Evolutionary conservation across 1,284 basidiomycete species (phyloP).

Genomic region (Apiotrichum siamense): DNA sequence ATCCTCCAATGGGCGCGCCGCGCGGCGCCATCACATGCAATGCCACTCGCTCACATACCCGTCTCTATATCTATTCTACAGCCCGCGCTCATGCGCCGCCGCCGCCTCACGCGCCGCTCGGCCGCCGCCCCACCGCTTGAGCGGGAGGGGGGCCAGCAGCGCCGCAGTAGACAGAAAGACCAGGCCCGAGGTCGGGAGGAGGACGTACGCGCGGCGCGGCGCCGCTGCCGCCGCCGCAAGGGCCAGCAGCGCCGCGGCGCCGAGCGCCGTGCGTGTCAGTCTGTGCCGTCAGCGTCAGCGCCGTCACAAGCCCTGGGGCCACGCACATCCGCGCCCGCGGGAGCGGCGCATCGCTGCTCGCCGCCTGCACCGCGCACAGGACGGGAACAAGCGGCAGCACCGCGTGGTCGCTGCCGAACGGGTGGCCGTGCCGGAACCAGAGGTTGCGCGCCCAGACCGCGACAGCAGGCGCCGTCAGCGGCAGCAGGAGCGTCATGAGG

Average conservation of each 20-base stretch:
- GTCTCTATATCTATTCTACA: no score
- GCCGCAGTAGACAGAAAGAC: background rate
- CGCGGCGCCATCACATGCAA: no score
- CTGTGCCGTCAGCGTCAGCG: background rate
- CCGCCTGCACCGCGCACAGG: conserved; percentile 44
- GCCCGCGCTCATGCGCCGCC: no score
- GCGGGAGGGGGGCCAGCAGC: background rate
- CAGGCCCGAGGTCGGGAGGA: conserved; percentile 12
- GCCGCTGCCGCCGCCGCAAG: conserved; percentile 57
- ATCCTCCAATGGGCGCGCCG: no score
- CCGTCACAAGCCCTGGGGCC: no score
- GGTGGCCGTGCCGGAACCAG: conserved; percentile 22
- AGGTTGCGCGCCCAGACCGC: conserved; percentile 82
- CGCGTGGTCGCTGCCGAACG: conserved; percentile 24
- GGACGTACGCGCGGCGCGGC: conserved; percentile 47
- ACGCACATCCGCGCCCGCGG: no score
- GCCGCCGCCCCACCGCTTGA: no score
- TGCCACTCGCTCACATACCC: no score
- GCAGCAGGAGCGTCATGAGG: conserved; percentile 66
- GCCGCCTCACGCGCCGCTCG: no score
- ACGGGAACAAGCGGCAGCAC: conserved; percentile 18
- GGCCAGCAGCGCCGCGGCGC: conserved; percentile 55
- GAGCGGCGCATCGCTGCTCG: conserved; percentile 44
- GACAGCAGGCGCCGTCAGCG: conserved; percentile 70
- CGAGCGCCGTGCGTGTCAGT: conserved; percentile 43